Conservation (phyloP, 2,329 filamentous ascomycete species). For the Colletotrichum sp. region DNA sequence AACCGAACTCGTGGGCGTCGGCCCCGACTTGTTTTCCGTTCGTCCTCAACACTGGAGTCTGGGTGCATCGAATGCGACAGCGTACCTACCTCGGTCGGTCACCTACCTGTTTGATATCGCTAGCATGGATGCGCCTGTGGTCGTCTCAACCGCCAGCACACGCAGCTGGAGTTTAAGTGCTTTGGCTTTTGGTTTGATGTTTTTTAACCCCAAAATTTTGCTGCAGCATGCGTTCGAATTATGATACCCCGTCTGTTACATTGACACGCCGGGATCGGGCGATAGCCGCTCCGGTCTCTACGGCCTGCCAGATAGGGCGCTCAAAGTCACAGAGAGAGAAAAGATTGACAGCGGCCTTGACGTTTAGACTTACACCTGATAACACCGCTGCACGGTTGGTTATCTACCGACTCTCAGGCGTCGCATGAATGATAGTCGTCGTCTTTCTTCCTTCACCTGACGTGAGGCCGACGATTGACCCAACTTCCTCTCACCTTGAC, state of each 20-base stretch:
- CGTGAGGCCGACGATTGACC: background rate
- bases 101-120: background rate
- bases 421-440: background rate
- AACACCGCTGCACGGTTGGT: background rate
- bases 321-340: background rate
- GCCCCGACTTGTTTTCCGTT: background rate
- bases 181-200: background rate
- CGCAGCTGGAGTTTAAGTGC: background rate
- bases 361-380: background rate
- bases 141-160: background rate
- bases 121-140: background rate
- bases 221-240: constrained; percentile 1
- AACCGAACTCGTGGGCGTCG: background rate
- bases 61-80: background rate
- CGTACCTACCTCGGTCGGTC: background rate
- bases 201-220: background rate
- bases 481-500: background rate
- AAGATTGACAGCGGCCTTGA: background rate
- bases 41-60: background rate
- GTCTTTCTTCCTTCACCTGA: background rate
- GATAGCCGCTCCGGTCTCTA: constrained; percentile 9
- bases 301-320: background rate
- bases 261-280: background rate
- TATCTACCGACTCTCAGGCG: background rate
- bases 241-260: constrained; percentile 10